Evolutionary conservation across 345 rosid species (phyloP), one percentile per base, ranked within the genome.

Genomic region (Pistacia integerrima): DNA sequence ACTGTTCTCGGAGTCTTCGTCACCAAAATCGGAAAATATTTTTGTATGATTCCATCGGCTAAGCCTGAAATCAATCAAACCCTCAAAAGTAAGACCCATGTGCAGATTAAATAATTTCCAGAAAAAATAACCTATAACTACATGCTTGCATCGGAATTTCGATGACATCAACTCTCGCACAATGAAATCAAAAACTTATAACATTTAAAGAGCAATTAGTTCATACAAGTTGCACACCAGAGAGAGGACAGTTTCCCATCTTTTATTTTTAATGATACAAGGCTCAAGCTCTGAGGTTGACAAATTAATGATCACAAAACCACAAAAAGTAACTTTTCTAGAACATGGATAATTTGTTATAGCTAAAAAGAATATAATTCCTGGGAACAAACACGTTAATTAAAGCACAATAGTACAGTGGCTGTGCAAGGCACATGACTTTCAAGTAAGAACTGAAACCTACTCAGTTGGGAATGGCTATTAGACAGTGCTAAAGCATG

Each of bases 41-140:
- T 86, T 93, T 22, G 99, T 88, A 86, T 92, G 97, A 85, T 93
- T 93, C 99, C 99, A 96, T 74, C 86, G 83, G 85, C 99, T 96
- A 72, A 73, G 82, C 92, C 99, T 92, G 89, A 64, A 77, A 36
- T 6, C 11, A 58, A 74, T 64, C 8, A 82, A 74, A 41, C 20
- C 30, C 67, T 36, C 58, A 12, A 5, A 65, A 57, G 25, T 2
- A 48, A 38, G 41, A 35, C 35, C 35, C 35, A n/a, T 35, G 65
- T 11, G 59, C 35, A 58, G 3, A 38, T 44, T 38, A 4, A 0
- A 11, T 3, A 20, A 66, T 67, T 25, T 68, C 13, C 10, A 44
- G 17, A 8, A 1, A 35, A 55, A 54, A 41, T 38, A 25, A 17
- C 17, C 33, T 25, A 44, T 4, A 57, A 5, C 17, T 4, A 13